Base-by-base conservation (phyloP, 345 rosid species). In the Psidium guajava region DNA sequence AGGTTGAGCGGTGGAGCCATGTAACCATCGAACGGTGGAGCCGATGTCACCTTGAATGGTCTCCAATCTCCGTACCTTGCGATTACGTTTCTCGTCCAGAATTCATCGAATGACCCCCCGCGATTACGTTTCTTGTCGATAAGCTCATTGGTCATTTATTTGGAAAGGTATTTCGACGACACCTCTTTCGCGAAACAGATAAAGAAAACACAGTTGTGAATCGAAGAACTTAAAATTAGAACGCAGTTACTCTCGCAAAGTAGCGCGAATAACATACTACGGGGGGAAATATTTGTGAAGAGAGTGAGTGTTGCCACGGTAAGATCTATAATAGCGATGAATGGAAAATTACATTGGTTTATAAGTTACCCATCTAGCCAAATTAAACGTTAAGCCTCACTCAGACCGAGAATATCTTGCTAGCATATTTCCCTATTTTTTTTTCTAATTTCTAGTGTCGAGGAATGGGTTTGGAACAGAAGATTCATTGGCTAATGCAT, bases 371-470 rank as follows among this genome's bases (percentile, higher is more conserved):
- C 47, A 32, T 32, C 32, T 16, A 20, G 77, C 11, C 77, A 64
- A 64, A 69, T 5, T 1, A 32, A 69, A 69, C 24, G 18, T 69
- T 8, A 32, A 64, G 24, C 44, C 75, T 18, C 20, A 69, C 8
- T 2, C 0, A 1, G 47, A 32, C 1, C 0, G 24, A 69, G 1
- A 54, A 54, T 54, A 20, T 69, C 75, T 64, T 3, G 0, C 6
- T 18, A 0, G 22, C 6, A 32, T 32, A 49, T 49, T 49, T 49
- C 51, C 51, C 10, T 49, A 8, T 49, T 49, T 49, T 49, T 49
- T 49, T 49, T 49, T 9, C 3, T 49, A 49, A 49, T 49, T 49
- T 49, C 9, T 11, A 6, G 49, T 47, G 2, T 8, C 10, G 49
- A 8, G 51, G 51, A 49, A 49, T 11, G 10, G 51, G 51, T 9